phyloP scores from a whole-genome alignment of 768 basidiomycete genomes.

The Pleurotus citrinopileatus region DNA sequence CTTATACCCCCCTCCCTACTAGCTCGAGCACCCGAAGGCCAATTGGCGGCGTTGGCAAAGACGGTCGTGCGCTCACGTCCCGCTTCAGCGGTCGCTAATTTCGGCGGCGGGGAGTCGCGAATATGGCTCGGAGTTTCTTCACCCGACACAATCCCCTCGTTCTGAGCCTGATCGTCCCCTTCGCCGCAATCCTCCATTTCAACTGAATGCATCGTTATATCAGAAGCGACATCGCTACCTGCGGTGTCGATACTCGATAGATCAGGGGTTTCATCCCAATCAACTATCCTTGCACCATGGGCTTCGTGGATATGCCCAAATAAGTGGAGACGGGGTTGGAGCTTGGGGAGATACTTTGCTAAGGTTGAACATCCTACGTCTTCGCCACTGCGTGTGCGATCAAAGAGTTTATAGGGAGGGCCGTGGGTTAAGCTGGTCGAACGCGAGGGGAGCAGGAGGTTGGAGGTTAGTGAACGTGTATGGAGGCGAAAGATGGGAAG shows the following conservation, averaged over 20 bases:
- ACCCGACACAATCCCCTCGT: background rate
- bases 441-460: too few relatives aligned
- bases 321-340: slow-evolving; percentile 44
- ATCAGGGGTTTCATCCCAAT: slow-evolving; percentile 24
- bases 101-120: background rate
- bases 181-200: too few relatives aligned
- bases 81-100: background rate
- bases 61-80: slow-evolving; percentile 26
- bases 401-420: slow-evolving; percentile 51
- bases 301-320: slow-evolving; percentile 74
- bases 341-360: slow-evolving; percentile 30
- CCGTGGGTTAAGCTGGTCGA: slow-evolving; percentile 51
- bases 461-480: background rate
- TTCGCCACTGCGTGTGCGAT: slow-evolving; percentile 33
- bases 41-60: slow-evolving; percentile 45
- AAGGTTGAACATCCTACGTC: slow-evolving; percentile 52
- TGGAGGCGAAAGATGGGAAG: too few relatives aligned
- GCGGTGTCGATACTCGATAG: slow-evolving; percentile 6
- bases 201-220: slow-evolving; percentile 13
- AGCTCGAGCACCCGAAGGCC: slow-evolving; percentile 27
- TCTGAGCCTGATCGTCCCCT: too few relatives aligned
- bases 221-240: background rate
- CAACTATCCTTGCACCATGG: slow-evolving; percentile 42
- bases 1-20: slow-evolving; percentile 18
- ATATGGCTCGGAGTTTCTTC: too few relatives aligned